A percentile compares a stretch with the other conserved stretches of the same genome.
phyloP scores from a whole-genome alignment of 2,329 filamentous ascomycete genomes.

The Pseudocercospora macadamiae region DNA sequence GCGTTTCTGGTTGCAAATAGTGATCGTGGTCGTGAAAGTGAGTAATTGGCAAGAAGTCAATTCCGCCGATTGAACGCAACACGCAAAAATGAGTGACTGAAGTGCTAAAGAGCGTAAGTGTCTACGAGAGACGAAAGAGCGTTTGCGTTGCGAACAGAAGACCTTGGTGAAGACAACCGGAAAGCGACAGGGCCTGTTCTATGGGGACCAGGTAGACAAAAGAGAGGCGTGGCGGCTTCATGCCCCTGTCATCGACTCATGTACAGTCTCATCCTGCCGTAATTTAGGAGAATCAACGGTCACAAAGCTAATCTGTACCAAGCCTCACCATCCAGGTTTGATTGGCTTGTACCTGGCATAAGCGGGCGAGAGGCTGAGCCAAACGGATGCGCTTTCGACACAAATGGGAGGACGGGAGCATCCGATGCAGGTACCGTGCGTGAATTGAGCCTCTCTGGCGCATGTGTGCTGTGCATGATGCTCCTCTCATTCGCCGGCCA shows the following conservation, averaged over 20 bases:
- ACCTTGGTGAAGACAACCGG: constrained; percentile 20
- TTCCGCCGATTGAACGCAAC: constrained; percentile 28
- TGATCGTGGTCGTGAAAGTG: constrained; percentile 17
- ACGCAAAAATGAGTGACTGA: constrained; percentile 37
- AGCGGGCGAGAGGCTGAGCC: constrained; percentile 17
- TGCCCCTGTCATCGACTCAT: constrained; percentile 22
- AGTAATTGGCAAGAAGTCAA: constrained; percentile 27
- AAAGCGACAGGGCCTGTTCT: constrained; percentile 14
- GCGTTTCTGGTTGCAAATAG: constrained; percentile 13
- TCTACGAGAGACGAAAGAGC: constrained; percentile 36
- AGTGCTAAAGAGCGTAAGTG: constrained; percentile 38
- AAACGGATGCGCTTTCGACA: constrained; percentile 5
- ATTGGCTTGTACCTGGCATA: constrained; percentile 23
- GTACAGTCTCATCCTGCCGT: constrained; percentile 20
- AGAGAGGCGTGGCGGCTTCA: constrained; percentile 13
- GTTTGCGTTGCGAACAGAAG: constrained; percentile 32
- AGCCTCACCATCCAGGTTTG: constrained; percentile 1
- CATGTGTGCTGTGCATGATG: constrained; percentile 3
- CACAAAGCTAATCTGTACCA: constrained; percentile 23
- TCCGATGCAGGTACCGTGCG: constrained; percentile 16
- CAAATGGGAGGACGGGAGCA: constrained; percentile 8
- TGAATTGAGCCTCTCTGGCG: background rate
- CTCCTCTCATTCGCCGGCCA: constrained; percentile 14
- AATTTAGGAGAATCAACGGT: constrained; percentile 22
- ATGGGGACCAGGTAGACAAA: constrained; percentile 11